Evolutionary conservation across 306 rosid species (phyloP).

Genomic region (Cicer arietinum): DNA sequence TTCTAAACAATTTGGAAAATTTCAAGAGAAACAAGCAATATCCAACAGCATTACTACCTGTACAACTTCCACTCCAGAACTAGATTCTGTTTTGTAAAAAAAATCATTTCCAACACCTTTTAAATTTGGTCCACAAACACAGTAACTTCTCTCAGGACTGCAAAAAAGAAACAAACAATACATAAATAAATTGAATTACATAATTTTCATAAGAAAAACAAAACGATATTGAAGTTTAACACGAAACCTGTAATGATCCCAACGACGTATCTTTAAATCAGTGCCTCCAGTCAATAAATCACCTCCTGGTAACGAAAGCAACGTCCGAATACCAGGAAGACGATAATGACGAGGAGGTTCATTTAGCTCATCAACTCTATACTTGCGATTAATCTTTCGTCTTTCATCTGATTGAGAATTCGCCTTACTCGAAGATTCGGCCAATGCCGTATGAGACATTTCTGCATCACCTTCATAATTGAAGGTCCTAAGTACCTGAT

Average conservation of each 20-base stretch:
- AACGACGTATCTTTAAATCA: constrained; percentile 91
- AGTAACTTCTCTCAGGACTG: constrained; percentile 94
- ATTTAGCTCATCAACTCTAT: constrained; percentile 86
- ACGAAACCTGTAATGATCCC: constrained; percentile 86
- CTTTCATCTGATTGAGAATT: constrained; percentile 67
- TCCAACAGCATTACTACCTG: constrained; percentile 52
- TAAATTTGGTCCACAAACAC: constrained; percentile 85
- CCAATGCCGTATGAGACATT: constrained; percentile 85
- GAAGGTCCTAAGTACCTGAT: constrained; percentile 86
- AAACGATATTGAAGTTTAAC: constrained; percentile 33
- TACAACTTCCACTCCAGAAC: constrained; percentile 91
- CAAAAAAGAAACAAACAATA: constrained; percentile 34
- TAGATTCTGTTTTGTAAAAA: constrained; percentile 73
- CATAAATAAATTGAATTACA: constrained; percentile 21
- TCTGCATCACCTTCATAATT: constrained; percentile 79
- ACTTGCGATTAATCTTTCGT: constrained; percentile 76
- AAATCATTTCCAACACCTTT: constrained; percentile 80
- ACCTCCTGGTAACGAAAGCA: constrained; percentile 97
- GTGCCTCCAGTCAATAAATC: constrained; percentile 94
- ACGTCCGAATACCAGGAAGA: constrained; percentile 84
- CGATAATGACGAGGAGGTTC: constrained; percentile 67
- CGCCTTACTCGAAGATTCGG: constrained; percentile 68
- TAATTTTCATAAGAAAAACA: constrained; percentile 25
- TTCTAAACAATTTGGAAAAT: not conserved
- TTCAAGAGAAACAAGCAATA: too few species aligned